Base-by-base conservation (phyloP, 805 yeast genomes). In the Candida xiaguanensis region DNA sequence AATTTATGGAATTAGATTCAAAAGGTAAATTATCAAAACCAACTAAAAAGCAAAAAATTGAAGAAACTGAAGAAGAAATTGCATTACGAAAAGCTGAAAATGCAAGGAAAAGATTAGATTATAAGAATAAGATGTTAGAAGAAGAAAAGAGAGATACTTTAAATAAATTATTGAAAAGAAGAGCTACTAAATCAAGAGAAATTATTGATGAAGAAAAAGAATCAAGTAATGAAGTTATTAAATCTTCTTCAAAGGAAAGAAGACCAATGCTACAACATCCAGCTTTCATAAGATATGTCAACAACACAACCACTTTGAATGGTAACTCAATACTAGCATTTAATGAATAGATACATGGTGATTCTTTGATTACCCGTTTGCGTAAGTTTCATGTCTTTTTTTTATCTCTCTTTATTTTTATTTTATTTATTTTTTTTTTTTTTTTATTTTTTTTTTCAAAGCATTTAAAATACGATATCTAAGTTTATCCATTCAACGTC, bases 121-220 rank as follows among this genome's bases (percentile, higher is more conserved):
- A 88, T 51, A 80, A 82, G 49, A 89, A 82, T 52, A 82, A 83
- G 63, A 79, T 83, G 47, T 64, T 87, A 29, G 97, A 90, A 54
- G 96, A 87, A 58, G 98, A 93, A 60, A 93, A 93, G 57, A 77
- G 82, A 54, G 97, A 91, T 47, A 90, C 97, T 0, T 72, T 91
- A 47, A 91, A 91, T 58, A 87, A 86, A 58, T 67, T 91, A 47
- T 68, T 91, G 47, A 82, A 86, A 61, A 80, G 90, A 59, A 74
- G 96, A 46, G 96, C 96, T 0, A 79, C 78, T 34, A 84, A 84
- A 55, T 76, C 79, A 1, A 67, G 84, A 47, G 75, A 65, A 31
- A 55, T 51, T 3, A 59, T 55, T 29, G 58, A 55, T 25, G 36
- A 32, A 13, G 38, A 40, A 8, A 53, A 47, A 17, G 70, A 65